Evolutionary conservation across 306 rosid genomes (phyloP).

Genomic region (Ziziphus jujuba): DNA sequence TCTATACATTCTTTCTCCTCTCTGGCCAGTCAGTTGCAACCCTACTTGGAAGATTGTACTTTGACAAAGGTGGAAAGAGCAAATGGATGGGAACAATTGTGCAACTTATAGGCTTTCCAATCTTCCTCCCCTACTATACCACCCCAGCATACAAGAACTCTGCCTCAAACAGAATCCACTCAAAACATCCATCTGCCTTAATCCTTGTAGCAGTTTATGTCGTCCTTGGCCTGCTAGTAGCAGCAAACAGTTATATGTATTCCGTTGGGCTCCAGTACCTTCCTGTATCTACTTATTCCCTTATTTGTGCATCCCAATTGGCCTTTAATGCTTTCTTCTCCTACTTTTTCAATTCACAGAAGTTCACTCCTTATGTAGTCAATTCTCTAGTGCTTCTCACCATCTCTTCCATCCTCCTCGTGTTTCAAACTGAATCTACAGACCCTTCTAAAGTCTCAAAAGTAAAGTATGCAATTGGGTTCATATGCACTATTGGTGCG

Average conservation of each 20-base stretch:
- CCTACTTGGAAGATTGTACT: constrained; percentile 35
- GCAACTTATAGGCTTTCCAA: constrained; percentile 37
- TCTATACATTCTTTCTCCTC: constrained; percentile 16
- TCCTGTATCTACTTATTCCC: constrained; percentile 48
- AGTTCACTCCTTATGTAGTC: constrained; percentile 48
- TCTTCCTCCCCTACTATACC: constrained; percentile 29
- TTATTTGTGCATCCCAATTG: constrained; percentile 39
- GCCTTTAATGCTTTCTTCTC: constrained; percentile 62
- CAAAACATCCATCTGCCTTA: constrained; percentile 14
- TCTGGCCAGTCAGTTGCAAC: constrained; percentile 29
- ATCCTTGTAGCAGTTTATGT: constrained; percentile 25
- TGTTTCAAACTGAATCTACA: constrained; percentile 15
- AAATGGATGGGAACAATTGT: constrained; percentile 35
- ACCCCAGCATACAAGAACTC: constrained; percentile 6
- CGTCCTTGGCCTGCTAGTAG: constrained; percentile 33
- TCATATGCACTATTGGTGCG: constrained; percentile 43
- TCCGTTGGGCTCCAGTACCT: constrained; percentile 42
- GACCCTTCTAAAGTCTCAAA: constrained; percentile 8
- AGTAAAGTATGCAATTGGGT: constrained; percentile 44
- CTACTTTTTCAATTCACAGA: constrained; percentile 46
- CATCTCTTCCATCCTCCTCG: constrained; percentile 49
- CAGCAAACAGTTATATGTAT: constrained; percentile 17
- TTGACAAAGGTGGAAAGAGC: constrained; percentile 36
- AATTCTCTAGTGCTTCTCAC: constrained; percentile 60
- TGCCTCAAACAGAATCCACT: background rate